These are phyloP conservation scores for Fusarium anguioides DNA, from an alignment of 2,329 filamentous ascomycete genomes.

Conservation along the genomic window DNA sequence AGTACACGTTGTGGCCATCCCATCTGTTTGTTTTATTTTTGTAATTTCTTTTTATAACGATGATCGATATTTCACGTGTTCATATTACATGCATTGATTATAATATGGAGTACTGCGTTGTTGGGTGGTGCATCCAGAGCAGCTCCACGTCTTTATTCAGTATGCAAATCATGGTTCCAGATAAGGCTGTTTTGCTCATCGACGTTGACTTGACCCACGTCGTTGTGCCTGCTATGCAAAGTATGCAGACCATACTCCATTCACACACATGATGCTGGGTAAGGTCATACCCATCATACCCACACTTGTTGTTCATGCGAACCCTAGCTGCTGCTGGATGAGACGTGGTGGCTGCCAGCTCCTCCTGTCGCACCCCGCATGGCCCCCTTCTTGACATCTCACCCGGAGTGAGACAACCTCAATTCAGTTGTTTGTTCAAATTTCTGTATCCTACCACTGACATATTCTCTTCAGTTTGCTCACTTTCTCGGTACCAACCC, in stretches of 20 bases:
- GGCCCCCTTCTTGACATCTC: conserved; percentile 39
- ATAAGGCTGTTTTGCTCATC: conserved; percentile 29
- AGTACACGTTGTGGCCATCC: background rate
- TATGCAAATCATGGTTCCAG: conserved; percentile 35
- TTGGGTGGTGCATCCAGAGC: background rate
- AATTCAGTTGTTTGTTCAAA: conserved; percentile 30
- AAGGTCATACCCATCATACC: conserved; percentile 29
- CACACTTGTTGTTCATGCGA: conserved; percentile 40
- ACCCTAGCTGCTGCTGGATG: conserved; percentile 31
- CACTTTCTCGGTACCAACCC: conserved; percentile 26
- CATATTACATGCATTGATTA: background rate
- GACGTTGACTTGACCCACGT: conserved; percentile 26
- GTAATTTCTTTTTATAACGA: background rate
- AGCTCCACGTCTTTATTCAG: background rate
- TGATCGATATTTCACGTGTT: background rate
- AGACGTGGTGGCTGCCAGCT: conserved; percentile 30
- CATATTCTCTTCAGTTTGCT: conserved; percentile 31
- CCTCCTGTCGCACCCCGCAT: conserved; percentile 37
- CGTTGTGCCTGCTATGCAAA: conserved; percentile 34
- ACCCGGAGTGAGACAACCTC: conserved; percentile 41
- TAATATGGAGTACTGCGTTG: background rate
- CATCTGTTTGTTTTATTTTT: too few species aligned
- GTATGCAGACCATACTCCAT: conserved; percentile 24
- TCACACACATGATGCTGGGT: conserved; percentile 14
- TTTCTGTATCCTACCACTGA: conserved; percentile 34